Percentiles rank a stretch among this genome's conserved stretches.
Conservation (phyloP, 495 filamentous ascomycete species). For the Parathielavia hyrcaniae region DNA sequence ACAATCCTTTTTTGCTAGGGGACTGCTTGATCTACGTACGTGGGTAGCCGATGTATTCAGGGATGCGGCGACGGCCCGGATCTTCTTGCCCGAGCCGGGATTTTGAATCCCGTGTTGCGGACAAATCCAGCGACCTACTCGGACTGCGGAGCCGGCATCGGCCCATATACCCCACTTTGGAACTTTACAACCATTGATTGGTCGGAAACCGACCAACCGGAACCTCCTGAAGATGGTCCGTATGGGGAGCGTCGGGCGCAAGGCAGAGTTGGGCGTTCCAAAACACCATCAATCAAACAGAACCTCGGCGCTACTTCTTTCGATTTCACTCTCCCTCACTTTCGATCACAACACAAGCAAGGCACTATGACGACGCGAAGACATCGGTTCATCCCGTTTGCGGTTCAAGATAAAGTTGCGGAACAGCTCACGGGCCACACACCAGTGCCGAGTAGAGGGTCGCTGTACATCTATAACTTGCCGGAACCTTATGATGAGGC, state of each 20-base stretch:
- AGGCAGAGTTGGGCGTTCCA: no score
- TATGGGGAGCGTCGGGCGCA: no score
- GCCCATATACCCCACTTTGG: no score
- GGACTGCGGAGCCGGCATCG: background rate
- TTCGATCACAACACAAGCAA: background rate
- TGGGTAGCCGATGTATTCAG: no score
- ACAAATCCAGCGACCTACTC: background rate
- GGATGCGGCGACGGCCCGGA: background rate
- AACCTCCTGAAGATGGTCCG: no score
- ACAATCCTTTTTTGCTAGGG: no score
- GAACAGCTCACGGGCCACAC: background rate
- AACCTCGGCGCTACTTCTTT: no score
- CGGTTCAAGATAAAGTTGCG: background rate
- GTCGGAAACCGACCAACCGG: background rate
- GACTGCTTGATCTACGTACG: no score
- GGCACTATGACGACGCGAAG: background rate
- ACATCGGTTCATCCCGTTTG: background rate
- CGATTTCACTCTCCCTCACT: no score
- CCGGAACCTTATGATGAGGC: background rate
- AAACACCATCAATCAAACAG: no score
- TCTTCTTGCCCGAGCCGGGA: constrained; percentile 4
- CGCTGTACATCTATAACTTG: background rate
- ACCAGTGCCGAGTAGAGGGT: background rate
- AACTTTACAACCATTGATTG: no score
- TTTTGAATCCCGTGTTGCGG: background rate